phyloP scores from a whole-genome alignment of 2,329 filamentous ascomycete species.

The Penicillium sp. region DNA sequence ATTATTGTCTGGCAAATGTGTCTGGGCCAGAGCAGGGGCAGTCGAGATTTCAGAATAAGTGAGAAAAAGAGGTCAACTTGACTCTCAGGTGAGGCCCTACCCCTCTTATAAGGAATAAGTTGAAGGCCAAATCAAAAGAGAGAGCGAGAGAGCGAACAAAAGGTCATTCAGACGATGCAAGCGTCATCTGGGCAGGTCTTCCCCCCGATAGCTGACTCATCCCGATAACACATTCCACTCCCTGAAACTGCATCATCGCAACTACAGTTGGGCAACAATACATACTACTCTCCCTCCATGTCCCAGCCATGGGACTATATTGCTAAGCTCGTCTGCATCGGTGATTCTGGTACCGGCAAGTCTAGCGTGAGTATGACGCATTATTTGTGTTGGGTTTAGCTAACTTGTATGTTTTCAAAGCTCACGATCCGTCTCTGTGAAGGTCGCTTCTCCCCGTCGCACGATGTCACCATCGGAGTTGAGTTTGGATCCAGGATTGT shows the following conservation, averaged over 20 bases:
- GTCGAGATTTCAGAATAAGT: neutral
- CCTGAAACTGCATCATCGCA: constrained; percentile 8
- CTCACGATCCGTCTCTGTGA: constrained; percentile 95
- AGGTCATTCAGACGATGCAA: constrained; percentile 26
- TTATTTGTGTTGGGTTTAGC: neutral
- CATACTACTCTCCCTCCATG: constrained; percentile 34
- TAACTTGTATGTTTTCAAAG: constrained; percentile 35
- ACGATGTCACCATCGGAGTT: constrained; percentile 96
- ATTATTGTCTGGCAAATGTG: neutral
- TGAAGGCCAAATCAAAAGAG: neutral
- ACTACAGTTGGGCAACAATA: neutral
- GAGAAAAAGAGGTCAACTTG: neutral
- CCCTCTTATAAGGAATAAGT: neutral
- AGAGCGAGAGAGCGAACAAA: neutral
- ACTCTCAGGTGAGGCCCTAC: neutral
- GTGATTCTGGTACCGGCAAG: constrained; percentile 95
- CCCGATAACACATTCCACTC: constrained; percentile 17
- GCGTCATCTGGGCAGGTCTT: constrained; percentile 40
- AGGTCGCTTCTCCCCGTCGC: constrained; percentile 88
- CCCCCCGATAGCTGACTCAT: constrained; percentile 38
- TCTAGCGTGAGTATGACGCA: constrained; percentile 58
- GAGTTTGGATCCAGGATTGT: constrained; percentile 94
- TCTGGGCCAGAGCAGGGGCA: neutral
- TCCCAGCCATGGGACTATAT: constrained; percentile 90
- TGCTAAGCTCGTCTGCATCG: constrained; percentile 96